phyloP scores from a whole-genome alignment of 23 red algal species.

The Gracilaria gracilis region DNA sequence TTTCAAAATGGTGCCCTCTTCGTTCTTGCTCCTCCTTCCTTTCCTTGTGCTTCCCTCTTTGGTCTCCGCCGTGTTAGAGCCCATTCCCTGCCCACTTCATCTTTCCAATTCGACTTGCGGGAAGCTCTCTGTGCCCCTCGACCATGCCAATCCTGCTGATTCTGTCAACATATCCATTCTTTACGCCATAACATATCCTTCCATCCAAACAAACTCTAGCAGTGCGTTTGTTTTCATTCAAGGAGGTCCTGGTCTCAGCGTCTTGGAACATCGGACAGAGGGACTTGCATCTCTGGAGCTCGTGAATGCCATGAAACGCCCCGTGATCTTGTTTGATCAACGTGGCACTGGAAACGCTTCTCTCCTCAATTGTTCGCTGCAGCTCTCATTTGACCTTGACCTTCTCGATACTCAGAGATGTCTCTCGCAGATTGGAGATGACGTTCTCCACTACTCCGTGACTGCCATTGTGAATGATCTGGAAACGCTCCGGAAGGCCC shows the following conservation, averaged over 20 bases:
- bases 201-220: background rate
- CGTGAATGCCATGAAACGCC: background rate
- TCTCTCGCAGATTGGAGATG: background rate
- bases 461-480: conserved; percentile 20
- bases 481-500: background rate
- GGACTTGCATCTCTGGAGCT: background rate
- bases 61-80: background rate
- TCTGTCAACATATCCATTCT: conserved; percentile 3
- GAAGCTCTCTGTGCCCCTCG: conserved; percentile 5
- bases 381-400: background rate
- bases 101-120: conserved; percentile 8
- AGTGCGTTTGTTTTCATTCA: conserved; percentile 1
- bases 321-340: conserved; percentile 5
- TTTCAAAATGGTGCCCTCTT: too few species aligned
- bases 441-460: background rate
- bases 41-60: background rate
- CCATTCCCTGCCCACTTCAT: background rate
- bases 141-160: conserved; percentile 6
- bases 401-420: background rate
- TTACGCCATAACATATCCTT: background rate
- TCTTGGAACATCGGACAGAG: background rate
- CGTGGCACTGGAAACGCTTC: conserved; percentile 13
- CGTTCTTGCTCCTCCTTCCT: too few species aligned
- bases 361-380: conserved; percentile 4
- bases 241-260: background rate